Evolutionary conservation across 2,329 filamentous ascomycete genomes (phyloP), one percentile per base, ranked within the genome.

Genomic region (Penicillium occitanis): DNA sequence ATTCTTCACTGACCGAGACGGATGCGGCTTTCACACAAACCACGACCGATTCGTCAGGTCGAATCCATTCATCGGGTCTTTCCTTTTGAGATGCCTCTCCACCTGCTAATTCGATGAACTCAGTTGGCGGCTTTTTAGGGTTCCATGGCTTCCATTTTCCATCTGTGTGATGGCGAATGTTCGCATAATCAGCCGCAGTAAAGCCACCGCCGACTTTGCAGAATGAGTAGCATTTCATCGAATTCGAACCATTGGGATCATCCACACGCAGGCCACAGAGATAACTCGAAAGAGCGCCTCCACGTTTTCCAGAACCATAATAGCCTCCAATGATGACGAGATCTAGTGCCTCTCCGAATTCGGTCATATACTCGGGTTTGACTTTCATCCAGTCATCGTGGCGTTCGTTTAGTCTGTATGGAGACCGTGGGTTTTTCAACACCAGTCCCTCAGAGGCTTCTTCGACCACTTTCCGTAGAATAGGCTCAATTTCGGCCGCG

Each of bases 361-460:
- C 94, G 1, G 89, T 89, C 93, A 98, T 97, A 77, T 99, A 99
- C 70, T 99, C 95, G 0, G 95, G 95, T 73, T 99, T 99, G 8
- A 99, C 93, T 76, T 99, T 99, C 80, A 97, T 90, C 95, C 95
- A 99, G 77, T 97, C 92, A 71, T 96, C 91, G 72, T 96, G 95
- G 58, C 95, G 90, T 70, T 92, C 91, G 73, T 96, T 97, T 10
- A 98, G 84, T 6, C 88, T 86, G 76, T 99, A 99, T 73, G 87
- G 85, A 0, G 93, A 96, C 5, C 90, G 85, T 7, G 95, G 95
- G 69, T 97, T 98, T 81, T 99, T 99, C 62, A 98, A 81, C 0
- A 99, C 93, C 0, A 98, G 83, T 1, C 95, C 95, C 77, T 98
- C 95, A 0, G 91, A 94, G 0, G 91, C 88, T 69, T 94, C 90